A percentile compares a stretch with the other conserved stretches of the same genome.
phyloP scores from a whole-genome alignment of 306 rosid genomes.

The Vicia faba region DNA sequence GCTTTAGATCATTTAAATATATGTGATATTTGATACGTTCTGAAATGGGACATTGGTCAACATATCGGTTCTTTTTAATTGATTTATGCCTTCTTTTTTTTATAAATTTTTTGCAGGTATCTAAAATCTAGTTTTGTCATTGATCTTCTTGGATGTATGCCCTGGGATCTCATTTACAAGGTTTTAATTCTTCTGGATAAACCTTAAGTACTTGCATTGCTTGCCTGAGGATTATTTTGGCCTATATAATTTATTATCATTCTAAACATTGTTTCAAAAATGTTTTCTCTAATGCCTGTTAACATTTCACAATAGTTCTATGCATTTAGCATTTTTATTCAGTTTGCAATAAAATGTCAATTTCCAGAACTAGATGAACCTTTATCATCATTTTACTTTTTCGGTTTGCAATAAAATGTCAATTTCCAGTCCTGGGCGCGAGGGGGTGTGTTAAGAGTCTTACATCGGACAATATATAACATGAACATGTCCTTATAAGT shows the following conservation, averaged over 20 bases:
- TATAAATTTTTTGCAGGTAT: conserved; percentile 57
- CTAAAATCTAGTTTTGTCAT: conserved; percentile 68
- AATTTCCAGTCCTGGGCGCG: too few relatives aligned
- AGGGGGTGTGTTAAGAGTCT: too few relatives aligned
- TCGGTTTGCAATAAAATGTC: too few relatives aligned
- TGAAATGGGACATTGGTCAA: conserved; percentile 14
- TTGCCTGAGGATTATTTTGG: conserved; percentile 16
- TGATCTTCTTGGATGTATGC: conserved; percentile 87
- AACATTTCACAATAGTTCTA: conserved; percentile 6
- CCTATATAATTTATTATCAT: background rate
- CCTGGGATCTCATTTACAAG: conserved; percentile 94
- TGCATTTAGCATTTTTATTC: conserved; percentile 14
- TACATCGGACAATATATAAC: too few relatives aligned
- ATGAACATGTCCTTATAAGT: too few relatives aligned
- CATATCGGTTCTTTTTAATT: background rate
- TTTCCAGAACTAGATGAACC: conserved; percentile 2
- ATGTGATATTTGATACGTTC: background rate
- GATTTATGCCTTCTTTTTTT: conserved; percentile 16
- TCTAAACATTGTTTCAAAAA: conserved; percentile 1
- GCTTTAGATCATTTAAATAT: too few relatives aligned
- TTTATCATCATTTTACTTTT: conserved; percentile 7
- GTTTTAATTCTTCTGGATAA: conserved; percentile 44
- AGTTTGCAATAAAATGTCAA: conserved; percentile 26
- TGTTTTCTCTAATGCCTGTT: background rate
- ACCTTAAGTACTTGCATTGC: conserved; percentile 5